Evolutionary conservation across 768 basidiomycete genomes (phyloP).

Genomic region (Pisolithus microcarpus): DNA sequence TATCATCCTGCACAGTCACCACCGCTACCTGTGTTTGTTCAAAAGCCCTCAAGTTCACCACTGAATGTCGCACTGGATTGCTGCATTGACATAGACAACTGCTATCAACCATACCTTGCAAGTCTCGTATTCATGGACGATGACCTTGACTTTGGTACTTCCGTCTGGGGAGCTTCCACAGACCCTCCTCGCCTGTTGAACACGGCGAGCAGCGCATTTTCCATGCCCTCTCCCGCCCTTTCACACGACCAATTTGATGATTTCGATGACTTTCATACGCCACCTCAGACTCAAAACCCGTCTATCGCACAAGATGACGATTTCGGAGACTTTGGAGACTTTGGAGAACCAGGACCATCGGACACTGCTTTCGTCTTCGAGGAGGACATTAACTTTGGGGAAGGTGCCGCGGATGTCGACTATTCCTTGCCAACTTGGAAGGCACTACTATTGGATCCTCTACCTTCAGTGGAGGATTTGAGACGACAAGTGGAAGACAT

Average conservation of each 20-base stretch:
- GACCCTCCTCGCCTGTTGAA: conserved; percentile 24
- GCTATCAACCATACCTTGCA: not conserved
- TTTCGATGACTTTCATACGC: conserved; percentile 47
- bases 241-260: conserved; percentile 42
- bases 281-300: conserved; percentile 36
- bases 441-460: conserved; percentile 56
- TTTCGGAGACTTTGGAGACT: conserved; percentile 85
- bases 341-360: conserved; percentile 54
- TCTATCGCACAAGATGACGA: conserved; percentile 53
- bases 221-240: conserved; percentile 19
- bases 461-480: conserved; percentile 51
- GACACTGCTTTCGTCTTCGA: conserved; percentile 33
- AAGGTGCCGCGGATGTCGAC: conserved; percentile 28
- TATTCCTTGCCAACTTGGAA: conserved; percentile 47
- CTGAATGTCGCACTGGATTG: not conserved
- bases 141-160: conserved; percentile 63
- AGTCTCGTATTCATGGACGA: conserved; percentile 51
- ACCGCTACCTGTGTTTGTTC: not conserved
- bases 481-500: conserved; percentile 58
- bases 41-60: not conserved
- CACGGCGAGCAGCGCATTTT: conserved; percentile 14
- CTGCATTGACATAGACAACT: not conserved
- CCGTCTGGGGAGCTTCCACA: conserved; percentile 60
- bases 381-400: conserved; percentile 20
- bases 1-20: not conserved